Base-by-base conservation (phyloP, 208 protist genomes). In the Strigomonas galati region DNA sequence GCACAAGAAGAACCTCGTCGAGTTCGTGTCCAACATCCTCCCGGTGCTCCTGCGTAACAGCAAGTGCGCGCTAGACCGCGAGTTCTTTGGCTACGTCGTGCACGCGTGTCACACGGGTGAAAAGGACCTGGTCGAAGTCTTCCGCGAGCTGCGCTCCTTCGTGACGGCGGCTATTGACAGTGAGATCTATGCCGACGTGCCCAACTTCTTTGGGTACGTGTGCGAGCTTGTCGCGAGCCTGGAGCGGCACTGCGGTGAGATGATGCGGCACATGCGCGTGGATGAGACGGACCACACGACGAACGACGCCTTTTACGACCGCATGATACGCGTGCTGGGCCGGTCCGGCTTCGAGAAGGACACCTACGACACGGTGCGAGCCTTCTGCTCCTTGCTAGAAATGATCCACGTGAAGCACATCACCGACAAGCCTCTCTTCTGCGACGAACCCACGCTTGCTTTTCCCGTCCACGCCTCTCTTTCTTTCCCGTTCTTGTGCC, bases 151-250 rank as follows among this genome's bases (percentile, higher is more conserved):
- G 62, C 76, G 67, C 55, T 75, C 77, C 2, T 49, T 60, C 30
- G 73, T 91, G 44, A 76, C 69, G 4, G 74, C 62, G 1, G 74
- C 71, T 35, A 77, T 91, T 26, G 62, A 78, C 46, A 72, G 77
- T 37, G 89, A 94, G 60, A 58, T 82, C 27, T 92, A 87, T 69
- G 78, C 78, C 19, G 89, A 94, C 65, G 79, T 81, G n/a, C 89
- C 89, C 26, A 81, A 79, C 28, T 91, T 91, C 62, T 94, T 94
- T 64, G 65, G 69, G 40, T 82, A 94, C 67, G 71, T 91, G 37
- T 84, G 78, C 7, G 89, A 94, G 56, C 71, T 91, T 30, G 70
- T 89, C 21, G 43, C 62, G 21, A 85, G 83, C 46, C 58, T 91
- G 19, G 63, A 82, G 54, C 46, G 32, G n/a, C 60, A 74, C 67